A percentile compares a stretch with the other conserved stretches of the same genome.
These are phyloP conservation scores for Saccharomycopsis sp. DNA, from an alignment of 805 yeast species.

Conservation along the genomic window DNA sequence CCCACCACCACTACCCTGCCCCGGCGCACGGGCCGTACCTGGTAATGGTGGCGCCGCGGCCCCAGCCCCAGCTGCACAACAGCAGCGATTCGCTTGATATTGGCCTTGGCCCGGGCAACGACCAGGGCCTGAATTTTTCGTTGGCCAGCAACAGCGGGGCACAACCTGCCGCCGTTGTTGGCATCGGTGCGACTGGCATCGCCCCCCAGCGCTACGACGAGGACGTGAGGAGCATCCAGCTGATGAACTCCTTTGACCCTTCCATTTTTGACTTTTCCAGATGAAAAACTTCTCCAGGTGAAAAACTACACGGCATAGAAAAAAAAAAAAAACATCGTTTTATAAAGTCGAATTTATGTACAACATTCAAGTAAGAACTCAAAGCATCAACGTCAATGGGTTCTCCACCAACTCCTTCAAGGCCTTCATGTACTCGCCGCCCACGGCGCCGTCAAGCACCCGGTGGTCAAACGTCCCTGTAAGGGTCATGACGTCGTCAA, in stretches of 20 bases:
- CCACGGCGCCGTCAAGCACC: slow-evolving; percentile 94
- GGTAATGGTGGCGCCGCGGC: background rate
- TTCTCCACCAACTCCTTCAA: slow-evolving; percentile 87
- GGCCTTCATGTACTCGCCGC: slow-evolving; percentile 93
- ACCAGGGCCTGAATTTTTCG: slow-evolving; percentile 7
- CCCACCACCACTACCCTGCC: no score
- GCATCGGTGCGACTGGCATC: no score
- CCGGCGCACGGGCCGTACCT: no score
- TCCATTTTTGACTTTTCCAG: slow-evolving; percentile 4
- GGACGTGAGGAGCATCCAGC: slow-evolving; percentile 8
- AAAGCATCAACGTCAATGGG: slow-evolving; percentile 88
- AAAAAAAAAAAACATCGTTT: no score
- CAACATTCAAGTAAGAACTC: no score
- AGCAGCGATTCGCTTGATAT: background rate
- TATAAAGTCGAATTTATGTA: no score
- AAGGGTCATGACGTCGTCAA: slow-evolving; percentile 83
- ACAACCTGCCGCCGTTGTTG: no score
- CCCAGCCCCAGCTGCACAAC: background rate
- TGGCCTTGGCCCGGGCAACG: slow-evolving; percentile 1
- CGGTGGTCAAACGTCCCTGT: slow-evolving; percentile 99
- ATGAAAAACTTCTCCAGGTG: no score
- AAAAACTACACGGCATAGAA: no score
- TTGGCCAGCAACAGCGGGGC: no score
- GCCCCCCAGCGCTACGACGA: no score
- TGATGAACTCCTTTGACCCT: slow-evolving; percentile 15